These are phyloP conservation scores for Aspergillus eucalypticola DNA, from an alignment of 2,329 filamentous ascomycete genomes.

Conservation along the genomic window DNA sequence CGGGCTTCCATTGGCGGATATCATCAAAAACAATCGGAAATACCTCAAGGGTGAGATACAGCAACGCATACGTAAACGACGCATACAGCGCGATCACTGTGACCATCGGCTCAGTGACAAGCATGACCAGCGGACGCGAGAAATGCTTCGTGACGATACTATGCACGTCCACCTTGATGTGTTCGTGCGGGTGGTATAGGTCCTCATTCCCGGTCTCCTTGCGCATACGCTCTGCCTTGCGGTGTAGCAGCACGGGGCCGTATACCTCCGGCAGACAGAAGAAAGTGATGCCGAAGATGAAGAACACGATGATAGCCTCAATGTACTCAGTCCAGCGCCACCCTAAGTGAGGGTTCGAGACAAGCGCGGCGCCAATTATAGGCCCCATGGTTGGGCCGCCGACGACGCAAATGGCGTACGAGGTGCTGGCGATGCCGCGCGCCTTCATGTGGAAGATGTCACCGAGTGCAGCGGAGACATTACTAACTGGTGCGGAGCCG, in stretches of 20 bases:
- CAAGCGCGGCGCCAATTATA: slow-evolving; percentile 43
- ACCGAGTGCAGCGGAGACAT: slow-evolving; percentile 47
- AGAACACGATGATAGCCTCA: slow-evolving; percentile 42
- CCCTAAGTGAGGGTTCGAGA: slow-evolving; percentile 25
- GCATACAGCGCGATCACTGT: slow-evolving; percentile 27
- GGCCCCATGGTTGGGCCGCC: slow-evolving; percentile 46
- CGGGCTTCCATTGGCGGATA: slow-evolving; percentile 57
- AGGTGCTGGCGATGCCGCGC: slow-evolving; percentile 42
- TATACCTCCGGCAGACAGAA: slow-evolving; percentile 44
- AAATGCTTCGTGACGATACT: slow-evolving; percentile 34
- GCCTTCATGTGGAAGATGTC: slow-evolving; percentile 44
- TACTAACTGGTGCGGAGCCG: slow-evolving; percentile 45
- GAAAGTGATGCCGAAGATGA: slow-evolving; percentile 25
- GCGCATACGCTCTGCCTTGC: slow-evolving; percentile 41
- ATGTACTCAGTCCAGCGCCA: slow-evolving; percentile 43
- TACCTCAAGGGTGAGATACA: slow-evolving; percentile 46
- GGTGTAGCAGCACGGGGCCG: slow-evolving; percentile 41
- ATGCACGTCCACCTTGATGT: slow-evolving; percentile 42
- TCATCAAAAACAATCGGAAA: slow-evolving; percentile 67
- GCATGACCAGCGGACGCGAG: slow-evolving; percentile 25
- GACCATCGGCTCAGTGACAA: slow-evolving; percentile 21
- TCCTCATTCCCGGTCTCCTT: slow-evolving; percentile 42
- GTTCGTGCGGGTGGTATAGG: slow-evolving; percentile 50
- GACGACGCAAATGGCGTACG: slow-evolving; percentile 44
- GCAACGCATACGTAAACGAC: slow-evolving; percentile 29